Evolutionary conservation across 2,329 filamentous ascomycete genomes (phyloP), one percentile per base, ranked within the genome.

Genomic region (Ophiostoma australiae): DNA sequence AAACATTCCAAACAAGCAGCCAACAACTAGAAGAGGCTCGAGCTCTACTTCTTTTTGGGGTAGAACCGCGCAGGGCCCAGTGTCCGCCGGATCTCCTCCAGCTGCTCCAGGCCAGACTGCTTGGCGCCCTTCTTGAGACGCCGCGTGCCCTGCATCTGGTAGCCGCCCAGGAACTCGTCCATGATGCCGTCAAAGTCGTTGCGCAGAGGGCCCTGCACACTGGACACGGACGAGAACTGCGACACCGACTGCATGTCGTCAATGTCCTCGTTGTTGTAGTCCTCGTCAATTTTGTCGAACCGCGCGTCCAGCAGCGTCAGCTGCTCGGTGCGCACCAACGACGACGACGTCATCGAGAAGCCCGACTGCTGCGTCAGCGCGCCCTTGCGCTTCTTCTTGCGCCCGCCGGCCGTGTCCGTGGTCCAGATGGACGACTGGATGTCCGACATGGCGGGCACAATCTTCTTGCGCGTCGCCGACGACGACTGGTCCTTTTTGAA

Each of bases 301-400:
- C 95, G 88, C 67, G 91, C 91, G 78, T 99, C 96, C 7, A 99
- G 84, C 0, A 96, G 85, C 0, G 89, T 89, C 72, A 96, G 86
- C 61, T 93, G 92, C 77, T 97, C 94, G 1, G 94, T 99, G 70
- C 95, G 89, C 69, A 92, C 79, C 82, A 95, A 91, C 90, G 95
- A 98, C 76, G 95, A 98, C 80, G 95, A 99, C 78, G 95, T 97
- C 75, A 98, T 98, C 90, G 93, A 97, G 77, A 92, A 97, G 80
- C 93, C 89, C 0, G 93, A 95, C 0, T 91, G 90, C 74, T 91
- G 92, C 3, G 94, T 98, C 79, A 96, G 82, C 2, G 95, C 94
- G 66, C 94, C 94, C 84, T 97, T 98, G 78, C 94, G 89, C 87
- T 97, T 97, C 89, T 98, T 98, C 73, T 86, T 87, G 69, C 92